These are phyloP conservation scores for Digitaria exilis DNA, from an alignment of 202 grass and related monocot genomes.

Conservation along the genomic window DNA sequence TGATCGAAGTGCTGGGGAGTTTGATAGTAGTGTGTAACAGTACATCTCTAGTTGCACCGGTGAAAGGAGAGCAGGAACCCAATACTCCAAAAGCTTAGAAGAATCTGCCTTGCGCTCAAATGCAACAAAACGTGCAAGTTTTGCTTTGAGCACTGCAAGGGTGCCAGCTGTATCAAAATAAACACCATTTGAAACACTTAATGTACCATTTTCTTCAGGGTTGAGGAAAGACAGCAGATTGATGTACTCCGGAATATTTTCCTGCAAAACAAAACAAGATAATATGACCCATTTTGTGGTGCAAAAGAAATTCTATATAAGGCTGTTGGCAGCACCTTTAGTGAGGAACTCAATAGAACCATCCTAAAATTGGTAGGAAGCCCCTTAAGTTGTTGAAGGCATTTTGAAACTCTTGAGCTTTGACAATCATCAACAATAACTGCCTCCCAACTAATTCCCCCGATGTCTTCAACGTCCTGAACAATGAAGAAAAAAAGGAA, in stretches of 20 bases:
- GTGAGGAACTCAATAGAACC: constrained; percentile 64
- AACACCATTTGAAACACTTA: constrained; percentile 42
- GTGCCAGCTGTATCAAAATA: constrained; percentile 43
- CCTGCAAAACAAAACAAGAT: constrained; percentile 66
- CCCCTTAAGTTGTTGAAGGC: constrained; percentile 68
- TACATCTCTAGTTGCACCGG: constrained; percentile 88
- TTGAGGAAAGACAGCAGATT: constrained; percentile 83
- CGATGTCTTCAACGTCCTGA: constrained; percentile 71
- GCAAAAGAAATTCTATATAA: constrained; percentile 29
- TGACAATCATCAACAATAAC: constrained; percentile 82
- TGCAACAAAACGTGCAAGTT: constrained; percentile 55
- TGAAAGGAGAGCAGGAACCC: constrained; percentile 79
- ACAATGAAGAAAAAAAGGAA: constrained; percentile 22
- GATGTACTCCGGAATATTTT: constrained; percentile 65
- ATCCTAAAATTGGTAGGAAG: constrained; percentile 77
- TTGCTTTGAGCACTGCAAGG: constrained; percentile 64
- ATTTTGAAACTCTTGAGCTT: constrained; percentile 74
- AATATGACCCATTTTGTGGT: constrained; percentile 28
- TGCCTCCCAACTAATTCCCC: constrained; percentile 73
- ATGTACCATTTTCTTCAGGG: constrained; percentile 44
- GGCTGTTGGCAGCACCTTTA: constrained; percentile 60
- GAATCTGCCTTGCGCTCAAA: constrained; percentile 74
- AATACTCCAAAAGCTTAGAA: constrained; percentile 83
- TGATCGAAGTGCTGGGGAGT: constrained; percentile 71
- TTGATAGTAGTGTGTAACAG: constrained; percentile 74